Base-by-base conservation (phyloP, 2,329 filamentous ascomycete genomes). In the Acarospora socialis region DNA sequence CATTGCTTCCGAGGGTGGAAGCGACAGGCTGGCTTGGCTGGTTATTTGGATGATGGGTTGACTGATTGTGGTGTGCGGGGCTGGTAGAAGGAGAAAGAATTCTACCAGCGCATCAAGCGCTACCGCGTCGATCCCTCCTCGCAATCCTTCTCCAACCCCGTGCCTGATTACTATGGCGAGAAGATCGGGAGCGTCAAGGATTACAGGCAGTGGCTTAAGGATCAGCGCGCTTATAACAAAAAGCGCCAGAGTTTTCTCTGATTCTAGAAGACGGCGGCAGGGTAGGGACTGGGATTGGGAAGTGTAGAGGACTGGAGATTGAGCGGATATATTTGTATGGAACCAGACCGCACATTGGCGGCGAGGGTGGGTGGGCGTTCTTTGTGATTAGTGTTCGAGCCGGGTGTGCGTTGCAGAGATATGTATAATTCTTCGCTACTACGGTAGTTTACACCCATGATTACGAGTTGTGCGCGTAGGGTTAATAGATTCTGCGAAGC, bases 151-250 rank as follows among this genome's bases (percentile, higher is more conserved):
- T 73, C 81, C 32, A 95, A 95, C 61, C 90, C 90, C 12, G 81
- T 93, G 1, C 86, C 87, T 25, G 90, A 98, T 54, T 98, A 93
- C 60, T 98, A 98, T 50, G 90, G 90, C 47, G 90, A 98, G 63
- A 95, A 94, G 68, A 93, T 98, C 47, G 81, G 81, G 31, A 93
- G 84, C 48, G 83, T 95, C 14, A 68, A 76, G 33, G 86, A 82
- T 28, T 98, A 95, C 56, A 68, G 90, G 48, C 77, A 83, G 55
- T 98, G 90, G 90, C 61, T 98, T 49, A 95, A 93, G 66, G 90
- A 98, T 52, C 90, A 95, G 65, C 70, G 87, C 40, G 87, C 86
- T 7, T 98, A 93, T 62, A 93, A 92, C 63, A 84, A 84, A 65
- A 92, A 92, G 72, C 76, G 73, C 54, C 72, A 63, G 43, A 71